These are phyloP conservation scores for Colletotrichum lupini DNA, from an alignment of 2,329 filamentous ascomycete genomes.

Conservation along the genomic window DNA sequence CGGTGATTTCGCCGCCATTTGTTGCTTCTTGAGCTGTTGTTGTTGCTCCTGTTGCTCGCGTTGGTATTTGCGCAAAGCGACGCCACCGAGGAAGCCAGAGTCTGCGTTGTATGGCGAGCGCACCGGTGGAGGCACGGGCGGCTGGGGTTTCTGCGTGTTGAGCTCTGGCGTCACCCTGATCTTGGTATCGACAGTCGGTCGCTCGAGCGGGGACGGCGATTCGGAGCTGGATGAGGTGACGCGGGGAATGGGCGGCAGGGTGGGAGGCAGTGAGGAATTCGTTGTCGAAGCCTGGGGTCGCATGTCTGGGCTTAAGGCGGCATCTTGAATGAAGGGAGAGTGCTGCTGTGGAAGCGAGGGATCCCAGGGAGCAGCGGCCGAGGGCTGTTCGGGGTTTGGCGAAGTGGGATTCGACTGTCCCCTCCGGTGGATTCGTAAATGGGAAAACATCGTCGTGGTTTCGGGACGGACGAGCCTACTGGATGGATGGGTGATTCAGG, in stretches of 20 bases:
- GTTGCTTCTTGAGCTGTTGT: slow-evolving; percentile 35
- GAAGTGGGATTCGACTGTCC: slow-evolving; percentile 67
- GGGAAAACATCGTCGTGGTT: slow-evolving; percentile 56
- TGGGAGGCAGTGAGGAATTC: slow-evolving; percentile 56
- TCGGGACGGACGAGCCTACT: neutral
- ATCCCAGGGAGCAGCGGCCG: slow-evolving; percentile 46
- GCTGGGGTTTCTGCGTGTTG: slow-evolving; percentile 36
- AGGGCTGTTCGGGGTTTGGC: slow-evolving; percentile 60
- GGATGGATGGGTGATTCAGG: slow-evolving; percentile 18
- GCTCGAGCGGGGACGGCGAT: slow-evolving; percentile 27
- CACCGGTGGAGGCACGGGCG: slow-evolving; percentile 42
- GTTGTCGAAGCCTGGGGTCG: slow-evolving; percentile 46
- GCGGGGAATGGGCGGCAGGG: slow-evolving; percentile 62
- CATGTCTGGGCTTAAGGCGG: slow-evolving; percentile 47
- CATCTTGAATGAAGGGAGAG: slow-evolving; percentile 55
- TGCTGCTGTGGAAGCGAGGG: slow-evolving; percentile 51
- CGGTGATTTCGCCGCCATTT: slow-evolving; percentile 28
- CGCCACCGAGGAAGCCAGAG: slow-evolving; percentile 65
- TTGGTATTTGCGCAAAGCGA: slow-evolving; percentile 63
- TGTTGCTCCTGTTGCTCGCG: slow-evolving; percentile 47
- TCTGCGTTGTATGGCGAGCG: slow-evolving; percentile 49
- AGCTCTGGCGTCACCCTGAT: slow-evolving; percentile 25
- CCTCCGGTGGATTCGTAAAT: slow-evolving; percentile 69
- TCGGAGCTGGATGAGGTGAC: slow-evolving; percentile 55
- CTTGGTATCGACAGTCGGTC: slow-evolving; percentile 33